Evolutionary conservation across 345 rosid genomes (phyloP).

Genomic region (Draba incana): DNA sequence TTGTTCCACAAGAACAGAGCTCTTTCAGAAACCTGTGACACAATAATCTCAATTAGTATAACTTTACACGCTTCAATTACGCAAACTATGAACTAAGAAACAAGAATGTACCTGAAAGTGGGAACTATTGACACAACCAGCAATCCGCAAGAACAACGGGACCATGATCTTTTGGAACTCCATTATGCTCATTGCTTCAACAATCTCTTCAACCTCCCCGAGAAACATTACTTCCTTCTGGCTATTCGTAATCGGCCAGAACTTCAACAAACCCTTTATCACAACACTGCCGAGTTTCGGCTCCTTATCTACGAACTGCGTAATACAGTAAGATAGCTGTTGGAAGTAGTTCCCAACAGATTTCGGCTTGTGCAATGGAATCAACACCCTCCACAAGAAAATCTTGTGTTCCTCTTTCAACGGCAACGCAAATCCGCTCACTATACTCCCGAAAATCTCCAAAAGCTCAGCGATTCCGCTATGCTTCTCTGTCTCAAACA

Average conservation of each 20-base stretch:
- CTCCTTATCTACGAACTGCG: constrained; percentile 88
- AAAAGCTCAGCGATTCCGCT: constrained; percentile 79
- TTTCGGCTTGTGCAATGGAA: constrained; percentile 88
- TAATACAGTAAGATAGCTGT: constrained; percentile 71
- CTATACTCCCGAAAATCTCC: constrained; percentile 87
- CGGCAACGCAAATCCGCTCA: constrained; percentile 84
- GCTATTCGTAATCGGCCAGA: constrained; percentile 84
- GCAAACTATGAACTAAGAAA: neutral
- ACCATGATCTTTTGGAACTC: constrained; percentile 85
- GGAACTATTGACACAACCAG: constrained; percentile 75
- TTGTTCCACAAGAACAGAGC: constrained; percentile 92
- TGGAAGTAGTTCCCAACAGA: constrained; percentile 78
- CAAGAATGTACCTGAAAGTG: constrained; percentile 77
- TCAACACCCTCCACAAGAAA: constrained; percentile 80
- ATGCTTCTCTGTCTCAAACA: constrained; percentile 80
- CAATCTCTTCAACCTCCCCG: constrained; percentile 79
- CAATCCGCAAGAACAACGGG: constrained; percentile 72
- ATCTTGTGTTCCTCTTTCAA: constrained; percentile 91
- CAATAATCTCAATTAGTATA: constrained; percentile 4
- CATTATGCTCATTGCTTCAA: constrained; percentile 68
- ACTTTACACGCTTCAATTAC: neutral
- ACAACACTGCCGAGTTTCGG: constrained; percentile 67
- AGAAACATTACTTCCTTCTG: constrained; percentile 94
- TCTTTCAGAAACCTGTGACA: constrained; percentile 86
- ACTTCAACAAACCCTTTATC: constrained; percentile 71